Conservation (phyloP, 371 early-diverging fungal genomes). For the Phascolomyces articulosus region DNA sequence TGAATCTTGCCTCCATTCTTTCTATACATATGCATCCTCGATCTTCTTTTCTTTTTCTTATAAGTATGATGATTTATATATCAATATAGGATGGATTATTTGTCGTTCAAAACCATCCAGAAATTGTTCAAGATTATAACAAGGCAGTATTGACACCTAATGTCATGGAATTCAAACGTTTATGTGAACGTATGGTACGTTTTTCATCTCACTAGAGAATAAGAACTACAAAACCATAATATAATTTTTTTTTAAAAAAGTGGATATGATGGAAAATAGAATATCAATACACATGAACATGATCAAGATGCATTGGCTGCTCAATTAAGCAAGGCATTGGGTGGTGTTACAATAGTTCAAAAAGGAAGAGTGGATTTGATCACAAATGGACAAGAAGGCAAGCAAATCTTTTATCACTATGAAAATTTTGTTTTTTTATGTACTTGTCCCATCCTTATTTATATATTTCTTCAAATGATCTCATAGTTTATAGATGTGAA, state of each 20-base stretch:
- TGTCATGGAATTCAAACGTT: slow-evolving; percentile 80
- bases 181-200: slow-evolving; percentile 73
- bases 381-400: slow-evolving; percentile 73
- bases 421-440: too few relatives aligned
- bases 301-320: slow-evolving; percentile 40
- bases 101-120: slow-evolving; percentile 75
- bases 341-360: slow-evolving; percentile 78
- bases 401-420: background rate
- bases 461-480: too few relatives aligned
- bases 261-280: slow-evolving; percentile 60
- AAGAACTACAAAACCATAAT: too few relatives aligned
- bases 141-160: slow-evolving; percentile 93
- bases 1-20: too few relatives aligned
- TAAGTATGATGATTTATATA: background rate
- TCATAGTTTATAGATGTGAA: slow-evolving; percentile 60
- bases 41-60: background rate
- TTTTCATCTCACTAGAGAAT: background rate
- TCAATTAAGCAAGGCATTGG: slow-evolving; percentile 56
- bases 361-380: slow-evolving; percentile 89
- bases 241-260: slow-evolving; percentile 11
- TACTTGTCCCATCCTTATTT: too few relatives aligned
- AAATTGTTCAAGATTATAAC: slow-evolving; percentile 69
- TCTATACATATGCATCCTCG: too few relatives aligned
- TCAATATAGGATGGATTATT: slow-evolving; percentile 76
- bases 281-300: slow-evolving; percentile 35